Conservation (phyloP, 2,329 filamentous ascomycete genomes). For the Coniella vitis region DNA sequence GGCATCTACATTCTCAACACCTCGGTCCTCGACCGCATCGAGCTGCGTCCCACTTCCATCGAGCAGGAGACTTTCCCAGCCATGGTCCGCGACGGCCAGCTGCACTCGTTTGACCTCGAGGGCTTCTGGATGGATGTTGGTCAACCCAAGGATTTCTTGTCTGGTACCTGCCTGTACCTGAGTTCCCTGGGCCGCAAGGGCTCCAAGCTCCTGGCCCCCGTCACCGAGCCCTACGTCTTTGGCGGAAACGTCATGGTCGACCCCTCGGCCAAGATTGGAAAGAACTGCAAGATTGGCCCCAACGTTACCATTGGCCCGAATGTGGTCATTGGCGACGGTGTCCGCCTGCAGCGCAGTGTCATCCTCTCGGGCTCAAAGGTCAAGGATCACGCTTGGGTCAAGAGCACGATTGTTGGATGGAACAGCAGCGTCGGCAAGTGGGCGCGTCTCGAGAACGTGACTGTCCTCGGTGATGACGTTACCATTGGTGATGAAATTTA, state of each 20-base stretch:
- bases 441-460: constrained; percentile 95
- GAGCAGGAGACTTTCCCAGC: constrained; percentile 98
- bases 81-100: constrained; percentile 79
- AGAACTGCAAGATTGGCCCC: constrained; percentile 95
- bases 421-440: constrained; percentile 93
- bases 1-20: constrained; percentile 98
- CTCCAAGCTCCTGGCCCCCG: constrained; percentile 72
- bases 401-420: constrained; percentile 98
- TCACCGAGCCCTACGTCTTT: constrained; percentile 73
- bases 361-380: constrained; percentile 84
- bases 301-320: constrained; percentile 95
- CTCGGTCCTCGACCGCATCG: constrained; percentile 81
- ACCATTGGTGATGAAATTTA: constrained; percentile 98
- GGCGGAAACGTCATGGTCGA: constrained; percentile 95
- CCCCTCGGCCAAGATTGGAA: constrained; percentile 89
- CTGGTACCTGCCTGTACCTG: constrained; percentile 92
- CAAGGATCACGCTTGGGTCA: constrained; percentile 98
- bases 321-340: constrained; percentile 88
- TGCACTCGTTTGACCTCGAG: constrained; percentile 94
- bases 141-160: constrained; percentile 97
- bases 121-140: constrained; percentile 99
- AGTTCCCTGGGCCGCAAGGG: constrained; percentile 85
- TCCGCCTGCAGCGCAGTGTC: constrained; percentile 88
- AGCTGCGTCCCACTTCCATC: constrained; percentile 92
- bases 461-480: constrained; percentile 95